Evolutionary conservation across 1,139 yeast species (phyloP).

Genomic region (Candida neerlandica): DNA sequence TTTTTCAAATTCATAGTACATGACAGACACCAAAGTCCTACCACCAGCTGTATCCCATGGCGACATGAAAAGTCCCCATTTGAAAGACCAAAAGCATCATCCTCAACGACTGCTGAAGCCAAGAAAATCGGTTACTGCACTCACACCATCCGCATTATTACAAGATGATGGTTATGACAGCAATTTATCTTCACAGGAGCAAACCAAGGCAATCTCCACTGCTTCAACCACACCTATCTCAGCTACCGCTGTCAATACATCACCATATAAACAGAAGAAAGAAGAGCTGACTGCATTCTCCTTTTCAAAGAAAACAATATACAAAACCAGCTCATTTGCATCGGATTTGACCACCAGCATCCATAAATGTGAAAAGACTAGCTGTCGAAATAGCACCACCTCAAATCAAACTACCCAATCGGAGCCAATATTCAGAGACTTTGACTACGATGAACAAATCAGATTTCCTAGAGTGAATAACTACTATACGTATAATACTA

Average conservation of each 20-base stretch:
- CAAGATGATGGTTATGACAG: not conserved
- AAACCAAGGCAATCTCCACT: not conserved
- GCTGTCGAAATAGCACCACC: constrained; percentile 14
- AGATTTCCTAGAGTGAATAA: constrained; percentile 46
- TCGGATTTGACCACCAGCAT: constrained; percentile 7
- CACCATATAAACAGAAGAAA: constrained; percentile 1
- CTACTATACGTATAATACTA: constrained; percentile 25
- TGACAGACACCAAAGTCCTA: constrained; percentile 3
- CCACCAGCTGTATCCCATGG: constrained; percentile 1
- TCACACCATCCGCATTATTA: constrained; percentile 3
- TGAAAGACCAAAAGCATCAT: not conserved
- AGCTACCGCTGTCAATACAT: not conserved
- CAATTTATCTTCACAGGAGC: not conserved
- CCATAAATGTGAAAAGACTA: constrained; percentile 1
- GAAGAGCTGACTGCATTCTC: constrained; percentile 37
- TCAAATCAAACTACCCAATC: constrained; percentile 8
- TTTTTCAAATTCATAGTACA: not conserved
- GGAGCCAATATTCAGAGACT: constrained; percentile 22
- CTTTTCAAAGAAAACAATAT: constrained; percentile 42
- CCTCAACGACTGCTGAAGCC: constrained; percentile 1
- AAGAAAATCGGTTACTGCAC: constrained; percentile 1
- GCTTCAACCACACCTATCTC: constrained; percentile 1
- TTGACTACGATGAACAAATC: constrained; percentile 48
- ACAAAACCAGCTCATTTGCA: constrained; percentile 9
- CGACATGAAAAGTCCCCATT: not conserved